A percentile compares a stretch with the other conserved stretches of the same genome.
These are phyloP conservation scores for Dothiorella sarmentorum DNA, from an alignment of 2,329 filamentous ascomycete genomes.

Conservation along the genomic window DNA sequence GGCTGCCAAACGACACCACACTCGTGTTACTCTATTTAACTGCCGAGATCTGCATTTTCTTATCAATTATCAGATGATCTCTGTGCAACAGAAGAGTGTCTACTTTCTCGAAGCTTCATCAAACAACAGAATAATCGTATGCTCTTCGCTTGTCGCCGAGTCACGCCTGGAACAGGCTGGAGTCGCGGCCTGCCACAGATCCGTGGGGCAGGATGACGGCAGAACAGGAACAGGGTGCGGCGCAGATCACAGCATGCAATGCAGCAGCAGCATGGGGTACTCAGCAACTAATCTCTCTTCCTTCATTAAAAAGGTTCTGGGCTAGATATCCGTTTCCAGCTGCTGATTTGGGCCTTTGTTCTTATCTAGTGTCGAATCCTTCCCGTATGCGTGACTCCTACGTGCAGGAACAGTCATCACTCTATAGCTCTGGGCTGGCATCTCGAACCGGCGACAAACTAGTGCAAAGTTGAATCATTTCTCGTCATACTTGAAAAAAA, in stretches of 20 bases:
- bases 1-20: not conserved
- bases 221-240: not conserved
- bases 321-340: not conserved
- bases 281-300: not conserved
- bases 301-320: not conserved
- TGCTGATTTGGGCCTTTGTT: not conserved
- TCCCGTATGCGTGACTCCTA: not conserved
- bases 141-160: not conserved
- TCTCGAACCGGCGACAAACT: too few relatives aligned
- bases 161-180: not conserved
- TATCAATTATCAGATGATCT: conserved; percentile 6
- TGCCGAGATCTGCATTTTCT: too few relatives aligned
- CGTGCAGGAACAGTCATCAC: not conserved
- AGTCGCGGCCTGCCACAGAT: not conserved
- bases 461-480: not conserved
- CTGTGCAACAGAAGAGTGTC: not conserved
- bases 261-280: not conserved
- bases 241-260: not conserved
- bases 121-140: not conserved
- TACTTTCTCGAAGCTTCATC: not conserved
- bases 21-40: not conserved
- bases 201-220: conserved; percentile 2
- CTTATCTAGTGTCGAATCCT: not conserved
- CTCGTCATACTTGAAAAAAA: not conserved
- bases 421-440: too few relatives aligned